Conservation (phyloP, 495 filamentous ascomycete species). For the Talaromyces proteolyticus region DNA sequence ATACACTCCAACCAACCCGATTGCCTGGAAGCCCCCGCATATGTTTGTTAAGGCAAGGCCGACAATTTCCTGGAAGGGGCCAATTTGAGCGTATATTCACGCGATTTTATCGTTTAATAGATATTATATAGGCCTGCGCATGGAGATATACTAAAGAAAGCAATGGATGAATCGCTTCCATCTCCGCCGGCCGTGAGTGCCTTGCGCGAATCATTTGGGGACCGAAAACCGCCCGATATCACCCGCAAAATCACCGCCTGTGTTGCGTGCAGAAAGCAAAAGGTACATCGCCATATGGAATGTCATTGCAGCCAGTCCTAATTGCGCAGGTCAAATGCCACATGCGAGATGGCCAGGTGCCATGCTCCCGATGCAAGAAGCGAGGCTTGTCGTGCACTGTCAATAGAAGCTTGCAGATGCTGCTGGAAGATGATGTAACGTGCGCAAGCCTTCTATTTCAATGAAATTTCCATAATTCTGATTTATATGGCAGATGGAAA, state of each 20-base stretch:
- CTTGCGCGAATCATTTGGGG: slow-evolving; percentile 27
- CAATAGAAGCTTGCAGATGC: slow-evolving; percentile 28
- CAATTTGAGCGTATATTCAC: too few relatives aligned
- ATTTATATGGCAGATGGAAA: slow-evolving; percentile 22
- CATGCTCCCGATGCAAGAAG: slow-evolving; percentile 24
- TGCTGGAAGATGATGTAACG: slow-evolving; percentile 28
- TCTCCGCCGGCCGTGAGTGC: slow-evolving; percentile 17
- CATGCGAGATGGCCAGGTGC: slow-evolving; percentile 28
- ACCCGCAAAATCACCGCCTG: slow-evolving; percentile 33
- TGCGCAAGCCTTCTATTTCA: slow-evolving; percentile 7
- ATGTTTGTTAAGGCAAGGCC: too few relatives aligned
- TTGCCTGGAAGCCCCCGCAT: too few relatives aligned
- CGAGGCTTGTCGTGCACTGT: slow-evolving; percentile 24
- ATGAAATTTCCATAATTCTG: background rate
- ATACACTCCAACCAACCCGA: too few relatives aligned
- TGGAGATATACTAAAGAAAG: background rate
- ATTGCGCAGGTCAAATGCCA: slow-evolving; percentile 33
- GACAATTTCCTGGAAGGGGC: too few relatives aligned
- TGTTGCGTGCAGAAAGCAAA: slow-evolving; percentile 33
- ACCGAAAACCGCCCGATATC: slow-evolving; percentile 28
- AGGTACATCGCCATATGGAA: slow-evolving; percentile 15
- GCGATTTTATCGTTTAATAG: too few relatives aligned
- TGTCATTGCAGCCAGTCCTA: background rate
- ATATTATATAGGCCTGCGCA: too few relatives aligned
- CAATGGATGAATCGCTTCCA: slow-evolving; percentile 12